Conservation (phyloP, 768 basidiomycete genomes). For the Agrocybe pediades region DNA sequence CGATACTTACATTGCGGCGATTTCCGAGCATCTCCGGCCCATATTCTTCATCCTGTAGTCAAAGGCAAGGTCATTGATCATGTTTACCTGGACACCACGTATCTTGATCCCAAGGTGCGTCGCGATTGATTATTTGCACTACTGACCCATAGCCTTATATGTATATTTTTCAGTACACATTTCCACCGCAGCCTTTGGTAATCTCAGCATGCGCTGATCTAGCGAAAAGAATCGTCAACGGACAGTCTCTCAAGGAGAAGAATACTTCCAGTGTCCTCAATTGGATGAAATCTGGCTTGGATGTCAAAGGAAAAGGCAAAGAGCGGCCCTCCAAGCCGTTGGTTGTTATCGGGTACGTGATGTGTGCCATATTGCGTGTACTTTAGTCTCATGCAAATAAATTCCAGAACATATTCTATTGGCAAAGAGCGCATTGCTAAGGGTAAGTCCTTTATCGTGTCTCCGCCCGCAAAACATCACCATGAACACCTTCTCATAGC, state of each 20-base stretch:
- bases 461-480: background rate
- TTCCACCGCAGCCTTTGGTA: conserved; percentile 94
- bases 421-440: conserved; percentile 98
- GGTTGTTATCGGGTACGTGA: conserved; percentile 71
- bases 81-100: conserved; percentile 95
- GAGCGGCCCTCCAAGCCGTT: conserved; percentile 38
- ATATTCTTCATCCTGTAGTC: conserved; percentile 83
- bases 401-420: conserved; percentile 85
- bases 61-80: conserved; percentile 82
- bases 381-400: background rate
- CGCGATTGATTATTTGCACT: background rate
- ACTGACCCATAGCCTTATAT: background rate
- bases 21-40: conserved; percentile 86
- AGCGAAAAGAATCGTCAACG: conserved; percentile 56
- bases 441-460: conserved; percentile 47
- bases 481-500: conserved; percentile 43
- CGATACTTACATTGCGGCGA: conserved; percentile 97
- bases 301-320: conserved; percentile 42
- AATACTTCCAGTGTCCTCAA: conserved; percentile 44
- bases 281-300: conserved; percentile 44
- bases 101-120: conserved; percentile 80
- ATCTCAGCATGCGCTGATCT: conserved; percentile 91
- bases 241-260: conserved; percentile 30
- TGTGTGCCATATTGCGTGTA: background rate
- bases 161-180: conserved; percentile 66